These are phyloP conservation scores for Cordyceps militaris DNA, from an alignment of 2,329 filamentous ascomycete genomes.

Conservation along the genomic window DNA sequence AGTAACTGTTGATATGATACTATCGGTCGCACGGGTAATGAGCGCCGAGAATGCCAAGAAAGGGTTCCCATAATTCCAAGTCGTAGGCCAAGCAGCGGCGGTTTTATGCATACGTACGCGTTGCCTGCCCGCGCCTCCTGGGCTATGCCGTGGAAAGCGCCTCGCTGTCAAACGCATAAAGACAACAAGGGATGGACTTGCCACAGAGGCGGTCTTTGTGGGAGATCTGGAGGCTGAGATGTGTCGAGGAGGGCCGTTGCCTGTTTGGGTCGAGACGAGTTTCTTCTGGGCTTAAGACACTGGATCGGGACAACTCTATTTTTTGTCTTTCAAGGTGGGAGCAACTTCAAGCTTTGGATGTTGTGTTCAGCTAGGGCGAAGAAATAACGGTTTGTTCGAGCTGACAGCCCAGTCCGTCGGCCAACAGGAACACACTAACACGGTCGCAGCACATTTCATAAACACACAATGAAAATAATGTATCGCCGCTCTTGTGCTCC, in stretches of 20 bases:
- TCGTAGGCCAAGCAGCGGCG: neutral
- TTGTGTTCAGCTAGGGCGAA: neutral
- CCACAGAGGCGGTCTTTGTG: neutral
- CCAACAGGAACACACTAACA: no score
- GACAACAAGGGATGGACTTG: neutral
- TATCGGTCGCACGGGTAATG: neutral
- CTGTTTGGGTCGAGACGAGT: neutral
- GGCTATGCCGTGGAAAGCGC: neutral
- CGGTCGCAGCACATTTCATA: no score
- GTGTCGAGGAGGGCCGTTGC: neutral
- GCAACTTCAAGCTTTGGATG: neutral
- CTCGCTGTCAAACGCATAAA: no score
- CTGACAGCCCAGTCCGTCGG: no score
- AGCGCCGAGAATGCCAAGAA: constrained; percentile 1
- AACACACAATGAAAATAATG: no score
- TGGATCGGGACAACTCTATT: neutral
- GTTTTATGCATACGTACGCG: neutral
- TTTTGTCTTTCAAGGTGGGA: neutral
- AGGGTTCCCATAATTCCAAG: neutral
- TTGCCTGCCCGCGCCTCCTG: neutral
- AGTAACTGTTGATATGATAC: neutral
- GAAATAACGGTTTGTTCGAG: no score
- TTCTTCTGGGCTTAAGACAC: no score
- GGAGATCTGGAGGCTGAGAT: neutral
- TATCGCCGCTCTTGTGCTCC: no score